Conservation (phyloP, 2,329 filamentous ascomycete genomes). For the Simplicillium aogashimaense region DNA sequence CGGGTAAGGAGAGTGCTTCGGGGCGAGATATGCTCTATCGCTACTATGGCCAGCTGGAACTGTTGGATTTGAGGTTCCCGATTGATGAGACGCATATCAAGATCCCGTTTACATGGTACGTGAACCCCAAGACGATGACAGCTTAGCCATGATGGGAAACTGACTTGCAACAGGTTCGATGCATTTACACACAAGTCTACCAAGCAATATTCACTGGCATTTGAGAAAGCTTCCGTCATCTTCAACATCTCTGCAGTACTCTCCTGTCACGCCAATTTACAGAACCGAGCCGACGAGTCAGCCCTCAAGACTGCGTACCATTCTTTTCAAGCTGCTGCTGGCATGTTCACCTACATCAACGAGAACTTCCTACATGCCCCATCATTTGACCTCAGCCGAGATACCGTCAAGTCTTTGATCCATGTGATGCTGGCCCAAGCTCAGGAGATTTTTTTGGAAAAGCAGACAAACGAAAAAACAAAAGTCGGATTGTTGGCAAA, state of each 20-base stretch:
- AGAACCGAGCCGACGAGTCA: slow-evolving; percentile 83
- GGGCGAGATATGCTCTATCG: slow-evolving; percentile 89
- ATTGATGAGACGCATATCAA: slow-evolving; percentile 99
- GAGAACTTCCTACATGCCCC: slow-evolving; percentile 98
- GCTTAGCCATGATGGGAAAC: background rate
- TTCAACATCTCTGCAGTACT: slow-evolving; percentile 98
- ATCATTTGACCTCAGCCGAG: slow-evolving; percentile 87
- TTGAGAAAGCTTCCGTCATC: slow-evolving; percentile 97
- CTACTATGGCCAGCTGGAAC: slow-evolving; percentile 94
- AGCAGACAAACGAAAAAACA: slow-evolving; percentile 86
- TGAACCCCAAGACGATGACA: slow-evolving; percentile 9
- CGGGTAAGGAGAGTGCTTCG: slow-evolving; percentile 90
- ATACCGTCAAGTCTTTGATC: slow-evolving; percentile 93
- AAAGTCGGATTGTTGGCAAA: slow-evolving; percentile 89
- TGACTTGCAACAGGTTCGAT: slow-evolving; percentile 62
- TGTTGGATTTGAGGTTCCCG: slow-evolving; percentile 88
- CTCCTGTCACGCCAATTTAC: slow-evolving; percentile 88
- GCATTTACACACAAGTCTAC: slow-evolving; percentile 99
- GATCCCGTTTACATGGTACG: slow-evolving; percentile 92
- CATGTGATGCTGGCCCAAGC: slow-evolving; percentile 88
- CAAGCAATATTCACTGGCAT: slow-evolving; percentile 89
- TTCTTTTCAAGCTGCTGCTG: slow-evolving; percentile 93
- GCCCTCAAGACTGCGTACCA: slow-evolving; percentile 96
- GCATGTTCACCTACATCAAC: slow-evolving; percentile 99
- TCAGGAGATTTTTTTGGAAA: slow-evolving; percentile 95